Percentiles rank a stretch among this genome's conserved stretches.
Conservation (phyloP, 805 yeast genomes). For the Starmera caribaea region DNA sequence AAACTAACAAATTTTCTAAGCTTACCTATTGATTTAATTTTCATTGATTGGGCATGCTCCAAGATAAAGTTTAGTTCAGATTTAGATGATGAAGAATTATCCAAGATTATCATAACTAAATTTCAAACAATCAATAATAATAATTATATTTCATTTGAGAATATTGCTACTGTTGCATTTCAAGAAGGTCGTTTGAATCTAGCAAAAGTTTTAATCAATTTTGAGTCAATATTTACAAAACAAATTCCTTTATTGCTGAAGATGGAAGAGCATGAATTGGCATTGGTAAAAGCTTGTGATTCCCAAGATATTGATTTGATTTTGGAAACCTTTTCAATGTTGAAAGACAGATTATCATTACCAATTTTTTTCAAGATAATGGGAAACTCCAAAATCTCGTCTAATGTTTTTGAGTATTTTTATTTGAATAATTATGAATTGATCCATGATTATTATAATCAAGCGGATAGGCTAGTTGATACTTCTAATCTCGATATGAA, state of each 20-base stretch:
- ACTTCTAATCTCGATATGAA: constrained; percentile 31
- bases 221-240: constrained; percentile 49
- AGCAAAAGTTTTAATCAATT: constrained; percentile 54
- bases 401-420: constrained; percentile 23
- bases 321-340: constrained; percentile 41
- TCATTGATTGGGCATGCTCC: constrained; percentile 71
- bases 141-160: constrained; percentile 42
- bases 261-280: constrained; percentile 64
- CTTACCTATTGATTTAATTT: constrained; percentile 42
- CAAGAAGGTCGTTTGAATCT: constrained; percentile 73
- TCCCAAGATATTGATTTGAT: constrained; percentile 53
- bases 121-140: constrained; percentile 23
- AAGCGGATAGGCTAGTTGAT: constrained; percentile 48
- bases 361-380: constrained; percentile 66
- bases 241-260: constrained; percentile 57
- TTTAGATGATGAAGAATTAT: constrained; percentile 50
- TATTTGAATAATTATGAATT: constrained; percentile 26
- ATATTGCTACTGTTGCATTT: constrained; percentile 54
- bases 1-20: constrained; percentile 44
- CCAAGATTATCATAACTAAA: constrained; percentile 36
- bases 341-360: constrained; percentile 42
- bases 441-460: constrained; percentile 48
- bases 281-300: constrained; percentile 57
- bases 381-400: constrained; percentile 34
- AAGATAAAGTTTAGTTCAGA: constrained; percentile 49